Base-by-base conservation (phyloP, 306 rosid species). In the Clitoria ternatea region DNA sequence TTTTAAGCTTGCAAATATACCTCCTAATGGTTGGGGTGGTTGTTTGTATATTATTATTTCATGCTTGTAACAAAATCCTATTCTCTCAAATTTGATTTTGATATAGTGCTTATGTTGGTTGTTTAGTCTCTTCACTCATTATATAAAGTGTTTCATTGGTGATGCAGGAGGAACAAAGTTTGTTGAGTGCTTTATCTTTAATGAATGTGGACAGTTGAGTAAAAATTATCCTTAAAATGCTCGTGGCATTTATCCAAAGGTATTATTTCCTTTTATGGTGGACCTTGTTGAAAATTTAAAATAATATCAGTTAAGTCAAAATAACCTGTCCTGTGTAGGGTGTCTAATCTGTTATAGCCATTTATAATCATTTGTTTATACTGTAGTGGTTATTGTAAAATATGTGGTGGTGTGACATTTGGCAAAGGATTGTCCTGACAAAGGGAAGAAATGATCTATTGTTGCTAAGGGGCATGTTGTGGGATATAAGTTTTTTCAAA, bases 201-300 rank as follows among this genome's bases (percentile, higher is more conserved):
- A 86, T 3, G 87, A 83, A 79, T 76, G 69, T 2, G 99, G 97
- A 39, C 97, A 94, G 84, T 83, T 91, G 84, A 94, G 97, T 83
- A 94, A 83, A 83, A 70, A 87, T 77, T 94, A 97, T 80, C 90
- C 97, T 45, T 70, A 89, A 83, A 95, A 87, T 79, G 50, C 92
- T 77, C 96, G 69, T 26, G 99, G 99, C 23, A 95, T 95, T 57
- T 95, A 91, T 79, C 99, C 99, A 0, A 95, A 95, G 96, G 99
- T 90, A 70, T 77, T 70, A 9, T 77, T 23, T 60, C n/a, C 24
- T 49, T 49, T 29, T 14, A 2, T 1, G 1, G 10, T 7, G 1
- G 19, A 36, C n/a, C 62, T 26, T 50, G 64, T 47, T 15, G n/a
- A n/a, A n/a, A 11, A n/a, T n/a, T n/a, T n/a, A n/a, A n/a, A n/a